Evolutionary conservation across 169 alveolate genomes (phyloP), one percentile per base, ranked within the genome.

Genomic region (Cryptosporidium ubiquitum): DNA sequence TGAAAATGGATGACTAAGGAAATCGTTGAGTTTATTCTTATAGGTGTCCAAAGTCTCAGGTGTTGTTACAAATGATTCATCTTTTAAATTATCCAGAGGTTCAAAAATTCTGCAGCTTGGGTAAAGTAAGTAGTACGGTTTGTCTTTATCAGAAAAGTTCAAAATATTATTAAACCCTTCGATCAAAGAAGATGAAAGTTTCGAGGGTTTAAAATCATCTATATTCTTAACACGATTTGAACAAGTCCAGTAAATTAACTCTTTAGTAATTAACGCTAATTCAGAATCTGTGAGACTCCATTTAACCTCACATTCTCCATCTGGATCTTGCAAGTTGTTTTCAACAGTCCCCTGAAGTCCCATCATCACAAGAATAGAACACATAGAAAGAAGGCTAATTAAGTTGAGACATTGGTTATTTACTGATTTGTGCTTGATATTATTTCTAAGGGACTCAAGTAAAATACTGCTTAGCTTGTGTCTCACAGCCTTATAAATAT

Each of bases 61-160:
- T 14, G 64, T 79, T 31, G 89, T 61, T 0, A 79, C 75, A 79
- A 60, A 61, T 0, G 89, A 0, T 18, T 79, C 89, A 64, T 79
- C 89, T 44, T 79, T 79, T 39, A 79, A 26, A 26, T 79, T 79
- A 47, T 79, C 89, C 20, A 79, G 33, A 1, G 73, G 89, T 31
- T 79, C 89, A 79, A 79, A 79, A 10, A 79, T 39, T 6, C 89
- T 58, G 49, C 89, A 79, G 35, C 55, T 79, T 60, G 89, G 89
- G 39, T 79, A 79, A 10, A 79, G 75, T 44, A 79, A 26, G 35
- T 79, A 47, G n/a, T 42, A 66, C 23, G 89, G 89, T 33, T 51
- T 71, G 16, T 51, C 69, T 55, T 57, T 37, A 20, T 57, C 40
- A 3, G 55, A 52, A 58, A 16, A 52, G 31, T 37, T 73, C 23